Percentiles rank a stretch among this genome's conserved stretches.
Conservation (phyloP, 306 rosid species). For the Castanea crenata region DNA sequence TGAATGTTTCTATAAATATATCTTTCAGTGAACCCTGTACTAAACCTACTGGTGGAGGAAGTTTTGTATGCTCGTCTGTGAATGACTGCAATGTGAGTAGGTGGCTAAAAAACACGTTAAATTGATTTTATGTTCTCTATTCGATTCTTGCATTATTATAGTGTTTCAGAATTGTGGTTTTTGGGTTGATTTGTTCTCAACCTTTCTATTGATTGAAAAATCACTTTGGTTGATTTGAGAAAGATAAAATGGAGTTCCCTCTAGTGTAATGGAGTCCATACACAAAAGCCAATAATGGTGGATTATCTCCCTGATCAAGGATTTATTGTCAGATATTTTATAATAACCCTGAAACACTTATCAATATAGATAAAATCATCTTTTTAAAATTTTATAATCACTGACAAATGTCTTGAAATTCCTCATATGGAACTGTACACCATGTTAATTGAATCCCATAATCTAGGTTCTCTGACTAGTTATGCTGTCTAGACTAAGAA, state of each 20-base stretch:
- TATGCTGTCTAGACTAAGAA: background rate
- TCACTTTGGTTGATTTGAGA: background rate
- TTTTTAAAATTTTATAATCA: background rate
- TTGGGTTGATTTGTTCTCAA: background rate
- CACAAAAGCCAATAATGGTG: background rate
- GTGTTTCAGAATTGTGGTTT: background rate
- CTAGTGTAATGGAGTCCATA: background rate
- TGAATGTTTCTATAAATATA: conserved; percentile 70
- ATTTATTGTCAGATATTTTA: background rate
- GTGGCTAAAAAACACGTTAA: conserved; percentile 21
- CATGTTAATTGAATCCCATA: background rate
- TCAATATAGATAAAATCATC: background rate
- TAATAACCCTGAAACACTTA: background rate
- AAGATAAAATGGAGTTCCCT: background rate
- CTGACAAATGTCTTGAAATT: background rate
- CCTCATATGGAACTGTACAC: background rate
- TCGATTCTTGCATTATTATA: background rate
- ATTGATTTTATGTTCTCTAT: background rate
- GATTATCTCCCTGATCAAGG: background rate
- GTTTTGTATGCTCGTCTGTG: conserved; percentile 68
- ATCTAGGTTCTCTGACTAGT: background rate
- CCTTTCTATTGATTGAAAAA: background rate
- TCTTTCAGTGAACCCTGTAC: conserved; percentile 73
- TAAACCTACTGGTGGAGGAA: conserved; percentile 38
- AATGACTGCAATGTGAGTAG: conserved; percentile 89